These are phyloP conservation scores for Tuber magnatum DNA, from an alignment of 495 filamentous ascomycete genomes.

Conservation along the genomic window DNA sequence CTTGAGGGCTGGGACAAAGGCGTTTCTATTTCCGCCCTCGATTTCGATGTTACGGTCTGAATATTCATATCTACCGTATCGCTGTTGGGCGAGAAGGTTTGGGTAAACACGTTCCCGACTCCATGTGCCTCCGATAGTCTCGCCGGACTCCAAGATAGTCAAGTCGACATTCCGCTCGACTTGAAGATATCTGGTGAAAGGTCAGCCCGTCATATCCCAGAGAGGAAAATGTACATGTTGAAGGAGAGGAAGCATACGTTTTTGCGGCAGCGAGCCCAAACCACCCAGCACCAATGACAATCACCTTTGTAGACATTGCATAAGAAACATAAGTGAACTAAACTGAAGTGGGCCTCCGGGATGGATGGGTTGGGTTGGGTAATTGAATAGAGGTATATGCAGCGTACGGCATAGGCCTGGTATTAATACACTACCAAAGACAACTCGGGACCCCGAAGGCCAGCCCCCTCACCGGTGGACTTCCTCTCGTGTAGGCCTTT, in stretches of 20 bases:
- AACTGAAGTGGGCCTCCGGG: not conserved
- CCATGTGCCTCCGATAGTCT: conserved; percentile 49
- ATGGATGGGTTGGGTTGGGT: not conserved
- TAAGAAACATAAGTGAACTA: not conserved
- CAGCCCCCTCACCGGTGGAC: not conserved
- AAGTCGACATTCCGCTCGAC: conserved; percentile 36
- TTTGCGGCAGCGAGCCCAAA: conserved; percentile 21
- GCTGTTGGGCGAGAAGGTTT: conserved; percentile 41
- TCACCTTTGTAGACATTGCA: conserved; percentile 15
- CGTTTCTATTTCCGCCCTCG: not conserved
- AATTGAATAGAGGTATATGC: not conserved
- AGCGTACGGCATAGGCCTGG: not conserved
- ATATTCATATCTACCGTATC: conserved; percentile 18
- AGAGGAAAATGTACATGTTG: not conserved
- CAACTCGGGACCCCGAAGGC: not conserved
- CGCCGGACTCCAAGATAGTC: conserved; percentile 45
- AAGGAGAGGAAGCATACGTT: not conserved
- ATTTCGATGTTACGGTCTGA: conserved; percentile 10
- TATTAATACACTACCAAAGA: not conserved
- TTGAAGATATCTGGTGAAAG: conserved; percentile 15
- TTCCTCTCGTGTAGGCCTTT: not conserved
- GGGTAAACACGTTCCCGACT: conserved; percentile 47
- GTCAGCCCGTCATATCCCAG: not conserved
- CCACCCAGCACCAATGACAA: conserved; percentile 9
- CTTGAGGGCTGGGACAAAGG: conserved; percentile 12